Base-by-base conservation (phyloP, 768 basidiomycete species). In the Tylopilus rubrobrunneus region DNA sequence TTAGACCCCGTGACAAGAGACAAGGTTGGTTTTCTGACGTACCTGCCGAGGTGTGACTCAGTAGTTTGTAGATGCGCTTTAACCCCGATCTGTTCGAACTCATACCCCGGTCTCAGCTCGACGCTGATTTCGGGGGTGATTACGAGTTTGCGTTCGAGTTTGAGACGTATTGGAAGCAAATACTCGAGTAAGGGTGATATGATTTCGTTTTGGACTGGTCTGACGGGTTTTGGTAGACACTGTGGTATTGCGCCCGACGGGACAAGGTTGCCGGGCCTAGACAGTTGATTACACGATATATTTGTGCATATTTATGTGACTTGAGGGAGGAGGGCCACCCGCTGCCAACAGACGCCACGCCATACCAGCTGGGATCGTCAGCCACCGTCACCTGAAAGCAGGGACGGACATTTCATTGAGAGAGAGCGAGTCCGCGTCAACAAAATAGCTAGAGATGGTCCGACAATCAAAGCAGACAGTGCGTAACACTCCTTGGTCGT, bases 1-100 rank as follows among this genome's bases (percentile, higher is more conserved):
- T 67, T 95, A 47, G 92, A 95, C 65, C 92, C 92, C 7, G 83
- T 92, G 29, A 94, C 92, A 0, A 77, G 89, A 42, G 90, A 92
- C 64, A 95, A 94, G 83, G 88, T 87, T 25, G 37, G 8, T 41
- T 31, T 28, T 0, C 7, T 15, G 6, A 25, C 31, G 23, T n/a
- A 29, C 15, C 31, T 40, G 39, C 25, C 33, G 51, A 34, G 25
- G 15, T 19, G 7, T 49, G 33, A 56, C 57, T 49, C 7, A 42
- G 23, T 29, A 17, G 8, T 29, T 39, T 43, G 10, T 41, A 90
- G 87, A 90, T 94, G 85, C 83, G 86, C 23, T 94, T 95, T 69
- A 95, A 95, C 65, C 91, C 92, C 5, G 79, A 91, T 60, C 75
- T 95, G 6, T 67, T 78, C 37, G 87, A 90, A 55, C 81, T 95